These are phyloP conservation scores for Neocallimastix lanati DNA, from an alignment of 192 early-diverging fungal species.

Conservation along the genomic window DNA sequence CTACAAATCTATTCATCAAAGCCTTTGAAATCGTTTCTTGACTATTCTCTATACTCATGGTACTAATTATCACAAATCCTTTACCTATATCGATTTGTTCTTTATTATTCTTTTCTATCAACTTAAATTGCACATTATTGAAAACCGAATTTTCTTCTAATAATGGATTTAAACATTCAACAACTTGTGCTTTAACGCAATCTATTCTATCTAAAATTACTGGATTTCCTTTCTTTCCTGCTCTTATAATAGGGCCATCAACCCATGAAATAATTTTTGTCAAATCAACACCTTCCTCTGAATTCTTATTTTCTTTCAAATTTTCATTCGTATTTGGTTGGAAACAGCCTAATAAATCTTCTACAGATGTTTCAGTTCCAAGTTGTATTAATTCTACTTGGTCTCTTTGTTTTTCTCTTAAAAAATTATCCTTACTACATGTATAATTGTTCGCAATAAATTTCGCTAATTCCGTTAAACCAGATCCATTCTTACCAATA, in stretches of 20 bases:
- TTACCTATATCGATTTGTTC: not conserved
- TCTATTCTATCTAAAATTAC: not conserved
- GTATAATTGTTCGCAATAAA: not conserved
- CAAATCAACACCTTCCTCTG: not conserved
- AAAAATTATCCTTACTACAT: not conserved
- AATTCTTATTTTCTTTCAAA: too few species aligned
- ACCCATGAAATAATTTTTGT: not conserved
- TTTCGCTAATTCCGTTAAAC: not conserved
- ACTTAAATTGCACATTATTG: not conserved
- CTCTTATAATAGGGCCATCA: not conserved
- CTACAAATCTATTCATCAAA: not conserved
- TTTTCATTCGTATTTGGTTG: not conserved
- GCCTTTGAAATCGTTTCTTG: not conserved
- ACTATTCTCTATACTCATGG: not conserved
- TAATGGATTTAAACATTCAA: not conserved
- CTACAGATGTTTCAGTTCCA: not conserved
- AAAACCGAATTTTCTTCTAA: not conserved
- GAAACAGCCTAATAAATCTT: not conserved
- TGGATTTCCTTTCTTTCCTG: not conserved
- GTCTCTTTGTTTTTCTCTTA: not conserved
- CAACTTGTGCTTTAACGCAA: not conserved
- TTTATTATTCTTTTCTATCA: not conserved
- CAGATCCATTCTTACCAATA: not conserved
- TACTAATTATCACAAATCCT: not conserved
- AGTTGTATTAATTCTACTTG: not conserved